Conservation (phyloP, 202 grass and related monocot genomes). For the Setaria viridis region DNA sequence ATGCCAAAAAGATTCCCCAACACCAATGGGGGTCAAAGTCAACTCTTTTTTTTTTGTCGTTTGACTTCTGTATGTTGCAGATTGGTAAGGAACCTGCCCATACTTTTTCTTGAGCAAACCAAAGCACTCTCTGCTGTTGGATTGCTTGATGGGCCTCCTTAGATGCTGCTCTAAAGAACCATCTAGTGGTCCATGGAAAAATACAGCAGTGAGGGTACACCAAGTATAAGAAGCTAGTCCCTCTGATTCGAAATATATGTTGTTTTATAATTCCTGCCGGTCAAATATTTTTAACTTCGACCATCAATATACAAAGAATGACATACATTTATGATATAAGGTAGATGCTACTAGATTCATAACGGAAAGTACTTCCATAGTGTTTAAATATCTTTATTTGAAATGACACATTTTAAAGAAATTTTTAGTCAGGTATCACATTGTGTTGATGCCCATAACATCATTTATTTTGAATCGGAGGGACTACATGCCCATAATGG, state of each 20-base stretch:
- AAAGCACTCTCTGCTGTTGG: slow-evolving; percentile 13
- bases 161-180: slow-evolving; percentile 27
- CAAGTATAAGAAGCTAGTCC: slow-evolving; percentile 8
- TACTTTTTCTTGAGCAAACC: slow-evolving; percentile 27
- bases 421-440: not conserved
- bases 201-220: slow-evolving; percentile 20
- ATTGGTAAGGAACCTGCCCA: slow-evolving; percentile 33
- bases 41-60: slow-evolving; percentile 32
- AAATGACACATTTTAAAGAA: not conserved
- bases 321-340: not conserved
- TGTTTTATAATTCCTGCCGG: not conserved
- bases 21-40: slow-evolving; percentile 4
- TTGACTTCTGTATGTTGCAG: slow-evolving; percentile 52
- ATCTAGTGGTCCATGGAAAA: slow-evolving; percentile 39
- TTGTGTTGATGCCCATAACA: not conserved
- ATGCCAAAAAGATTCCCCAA: slow-evolving; percentile 45
- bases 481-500: not conserved
- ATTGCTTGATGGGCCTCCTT: slow-evolving; percentile 32
- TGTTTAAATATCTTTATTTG: slow-evolving; percentile 8
- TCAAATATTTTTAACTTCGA: not conserved
- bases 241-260: not conserved
- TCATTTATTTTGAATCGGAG: slow-evolving; percentile 3
- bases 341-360: not conserved
- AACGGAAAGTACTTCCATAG: not conserved
- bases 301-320: not conserved